Evolutionary conservation across 352 stramenopile species (phyloP).

Genomic region (Phytophthora meadii): DNA sequence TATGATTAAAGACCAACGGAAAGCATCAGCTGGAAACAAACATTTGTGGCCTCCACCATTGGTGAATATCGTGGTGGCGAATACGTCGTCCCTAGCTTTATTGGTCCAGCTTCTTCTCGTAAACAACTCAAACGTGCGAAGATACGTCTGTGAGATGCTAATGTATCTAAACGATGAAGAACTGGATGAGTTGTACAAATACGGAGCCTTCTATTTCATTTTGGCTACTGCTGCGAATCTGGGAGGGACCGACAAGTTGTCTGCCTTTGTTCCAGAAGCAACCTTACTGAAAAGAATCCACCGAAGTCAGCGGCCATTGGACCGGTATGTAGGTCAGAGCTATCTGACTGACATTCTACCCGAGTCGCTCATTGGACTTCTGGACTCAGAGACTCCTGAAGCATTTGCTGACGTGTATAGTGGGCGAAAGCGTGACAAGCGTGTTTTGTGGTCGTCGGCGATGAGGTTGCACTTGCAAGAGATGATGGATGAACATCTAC

Average conservation of each 20-base stretch:
- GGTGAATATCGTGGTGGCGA: conserved; percentile 65
- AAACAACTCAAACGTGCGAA: conserved; percentile 53
- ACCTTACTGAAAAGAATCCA: conserved; percentile 71
- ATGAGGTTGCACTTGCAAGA: conserved; percentile 79
- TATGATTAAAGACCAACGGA: conserved; percentile 58
- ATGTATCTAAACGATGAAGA: conserved; percentile 54
- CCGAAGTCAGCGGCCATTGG: conserved; percentile 60
- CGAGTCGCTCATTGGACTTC: conserved; percentile 69
- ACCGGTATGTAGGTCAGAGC: conserved; percentile 60
- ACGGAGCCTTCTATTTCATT: conserved; percentile 80
- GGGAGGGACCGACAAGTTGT: conserved; percentile 31
- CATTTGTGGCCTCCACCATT: conserved; percentile 63
- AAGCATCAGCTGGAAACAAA: conserved; percentile 21
- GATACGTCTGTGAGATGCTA: conserved; percentile 71
- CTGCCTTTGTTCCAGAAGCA: conserved; percentile 64
- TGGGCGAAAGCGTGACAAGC: conserved; percentile 63
- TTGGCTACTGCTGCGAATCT: conserved; percentile 47
- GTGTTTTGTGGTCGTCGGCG: conserved; percentile 67
- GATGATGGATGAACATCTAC: conserved; percentile 79
- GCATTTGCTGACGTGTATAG: conserved; percentile 74
- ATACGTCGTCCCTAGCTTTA: conserved; percentile 50
- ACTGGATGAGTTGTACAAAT: conserved; percentile 62
- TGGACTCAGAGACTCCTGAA: conserved; percentile 71
- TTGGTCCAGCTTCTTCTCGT: conserved; percentile 76
- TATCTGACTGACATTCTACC: conserved; percentile 77